These are phyloP conservation scores for Diplodia mutila DNA, from an alignment of 2,329 filamentous ascomycete genomes.

Conservation along the genomic window DNA sequence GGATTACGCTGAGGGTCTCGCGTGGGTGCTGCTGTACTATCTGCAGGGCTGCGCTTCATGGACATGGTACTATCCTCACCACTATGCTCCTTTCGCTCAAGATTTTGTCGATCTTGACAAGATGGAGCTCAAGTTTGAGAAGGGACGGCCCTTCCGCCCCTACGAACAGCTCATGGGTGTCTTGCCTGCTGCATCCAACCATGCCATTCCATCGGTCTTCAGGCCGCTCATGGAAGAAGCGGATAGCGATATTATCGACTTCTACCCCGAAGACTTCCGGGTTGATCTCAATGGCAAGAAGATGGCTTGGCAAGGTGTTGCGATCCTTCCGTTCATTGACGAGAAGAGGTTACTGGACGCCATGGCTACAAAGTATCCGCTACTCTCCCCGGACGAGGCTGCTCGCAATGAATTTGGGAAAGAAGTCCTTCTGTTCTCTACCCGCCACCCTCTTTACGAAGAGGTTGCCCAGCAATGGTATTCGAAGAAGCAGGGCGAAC, in stretches of 20 bases:
- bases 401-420: slow-evolving; percentile 78
- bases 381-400: slow-evolving; percentile 75
- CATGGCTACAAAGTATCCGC: slow-evolving; percentile 79
- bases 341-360: slow-evolving; percentile 82
- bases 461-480: slow-evolving; percentile 86
- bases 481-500: slow-evolving; percentile 76
- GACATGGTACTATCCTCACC: slow-evolving; percentile 99
- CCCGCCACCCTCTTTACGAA: slow-evolving; percentile 82
- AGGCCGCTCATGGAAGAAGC: slow-evolving; percentile 87
- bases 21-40: slow-evolving; percentile 96
- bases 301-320: slow-evolving; percentile 96
- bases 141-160: slow-evolving; percentile 82
- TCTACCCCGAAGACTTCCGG: slow-evolving; percentile 93
- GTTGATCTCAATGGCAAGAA: slow-evolving; percentile 98
- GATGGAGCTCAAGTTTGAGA: slow-evolving; percentile 79
- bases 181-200: slow-evolving; percentile 87
- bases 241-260: slow-evolving; percentile 92
- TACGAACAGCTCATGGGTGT: slow-evolving; percentile 99
- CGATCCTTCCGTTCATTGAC: slow-evolving; percentile 93
- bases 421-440: slow-evolving; percentile 83
- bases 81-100: slow-evolving; percentile 95
- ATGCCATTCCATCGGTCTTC: slow-evolving; percentile 86
- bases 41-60: slow-evolving; percentile 98
- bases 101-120: slow-evolving; percentile 86
- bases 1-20: slow-evolving; percentile 91